Percentiles rank a stretch among this genome's conserved stretches.
Evolutionary conservation across 164 flowering plant genomes (phyloP).

Genomic region (Nymphaea colorata): DNA sequence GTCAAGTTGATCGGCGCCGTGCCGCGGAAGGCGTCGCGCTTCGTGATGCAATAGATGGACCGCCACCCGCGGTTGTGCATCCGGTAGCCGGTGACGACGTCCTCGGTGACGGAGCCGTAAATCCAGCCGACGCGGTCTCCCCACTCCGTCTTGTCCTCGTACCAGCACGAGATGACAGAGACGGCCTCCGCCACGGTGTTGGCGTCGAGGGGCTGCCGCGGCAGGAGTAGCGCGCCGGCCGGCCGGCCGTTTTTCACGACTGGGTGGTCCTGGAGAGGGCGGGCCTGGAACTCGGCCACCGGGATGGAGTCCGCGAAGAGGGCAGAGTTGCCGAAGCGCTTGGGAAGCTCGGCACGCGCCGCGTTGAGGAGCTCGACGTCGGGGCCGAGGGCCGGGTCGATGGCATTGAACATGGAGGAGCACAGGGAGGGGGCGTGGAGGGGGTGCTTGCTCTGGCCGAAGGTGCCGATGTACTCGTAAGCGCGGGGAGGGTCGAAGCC

Average conservation of each 20-base stretch:
- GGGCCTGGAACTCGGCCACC: slow-evolving; percentile 79
- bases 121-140: slow-evolving; percentile 74
- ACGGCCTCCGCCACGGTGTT: slow-evolving; percentile 90
- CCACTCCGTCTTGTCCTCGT: slow-evolving; percentile 80
- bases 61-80: slow-evolving; percentile 90
- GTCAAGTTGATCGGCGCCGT: slow-evolving; percentile 73
- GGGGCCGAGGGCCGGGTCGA: not conserved
- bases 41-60: slow-evolving; percentile 66
- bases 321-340: slow-evolving; percentile 64
- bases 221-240: slow-evolving; percentile 60
- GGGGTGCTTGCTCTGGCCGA: slow-evolving; percentile 39
- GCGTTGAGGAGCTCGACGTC: not conserved
- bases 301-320: slow-evolving; percentile 64
- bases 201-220: slow-evolving; percentile 74
- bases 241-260: slow-evolving; percentile 76
- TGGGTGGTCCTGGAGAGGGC: slow-evolving; percentile 79
- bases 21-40: slow-evolving; percentile 72
- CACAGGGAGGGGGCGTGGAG: no score
- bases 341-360: slow-evolving; percentile 7
- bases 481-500: slow-evolving; percentile 81
- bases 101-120: slow-evolving; percentile 73
- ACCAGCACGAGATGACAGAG: slow-evolving; percentile 92
- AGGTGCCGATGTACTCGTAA: slow-evolving; percentile 40
- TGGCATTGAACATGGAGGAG: not conserved
- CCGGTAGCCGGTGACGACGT: slow-evolving; percentile 67